Evolutionary conservation across 2,329 filamentous ascomycete species (phyloP).

Genomic region (Dothidotthia symphoricarpi): DNA sequence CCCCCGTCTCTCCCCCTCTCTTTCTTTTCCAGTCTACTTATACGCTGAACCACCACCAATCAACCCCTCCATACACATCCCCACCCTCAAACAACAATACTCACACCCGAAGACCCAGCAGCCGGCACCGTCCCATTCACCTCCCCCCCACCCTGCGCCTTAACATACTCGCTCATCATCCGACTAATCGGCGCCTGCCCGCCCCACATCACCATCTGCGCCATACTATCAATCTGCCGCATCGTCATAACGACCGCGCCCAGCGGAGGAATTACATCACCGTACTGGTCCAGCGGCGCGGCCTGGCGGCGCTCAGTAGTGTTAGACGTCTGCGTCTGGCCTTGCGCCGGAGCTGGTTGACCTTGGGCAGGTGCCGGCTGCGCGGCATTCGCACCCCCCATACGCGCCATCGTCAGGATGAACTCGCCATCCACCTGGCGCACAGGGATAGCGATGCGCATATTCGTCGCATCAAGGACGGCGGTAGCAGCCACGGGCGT

Average conservation of each 20-base stretch:
- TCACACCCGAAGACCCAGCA: too few relatives aligned
- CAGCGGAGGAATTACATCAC: slow-evolving; percentile 15
- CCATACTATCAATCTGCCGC: slow-evolving; percentile 38
- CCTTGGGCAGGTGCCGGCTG: slow-evolving; percentile 8
- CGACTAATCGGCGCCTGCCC: slow-evolving; percentile 31
- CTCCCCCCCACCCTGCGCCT: slow-evolving; percentile 24
- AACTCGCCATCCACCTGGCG: slow-evolving; percentile 38
- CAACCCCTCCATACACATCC: too few relatives aligned
- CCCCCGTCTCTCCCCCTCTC: too few relatives aligned
- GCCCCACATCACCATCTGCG: slow-evolving; percentile 22
- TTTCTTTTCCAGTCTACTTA: too few relatives aligned
- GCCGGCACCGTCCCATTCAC: background rate
- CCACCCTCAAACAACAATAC: too few relatives aligned
- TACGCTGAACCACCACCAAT: too few relatives aligned
- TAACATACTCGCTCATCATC: slow-evolving; percentile 39
- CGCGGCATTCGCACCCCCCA: slow-evolving; percentile 14
- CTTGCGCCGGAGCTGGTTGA: slow-evolving; percentile 2
- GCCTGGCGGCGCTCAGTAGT: slow-evolving; percentile 21
- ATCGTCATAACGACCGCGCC: slow-evolving; percentile 36
- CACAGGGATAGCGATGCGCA: slow-evolving; percentile 39
- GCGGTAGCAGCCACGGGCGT: slow-evolving; percentile 36
- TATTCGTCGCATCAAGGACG: slow-evolving; percentile 37
- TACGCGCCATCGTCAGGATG: slow-evolving; percentile 37
- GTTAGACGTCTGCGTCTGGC: too few relatives aligned
- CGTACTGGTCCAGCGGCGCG: slow-evolving; percentile 20